Percentiles rank a stretch among this genome's conserved stretches.
Conservation (phyloP, 306 rosid genomes). For the Albizia julibrissin region DNA sequence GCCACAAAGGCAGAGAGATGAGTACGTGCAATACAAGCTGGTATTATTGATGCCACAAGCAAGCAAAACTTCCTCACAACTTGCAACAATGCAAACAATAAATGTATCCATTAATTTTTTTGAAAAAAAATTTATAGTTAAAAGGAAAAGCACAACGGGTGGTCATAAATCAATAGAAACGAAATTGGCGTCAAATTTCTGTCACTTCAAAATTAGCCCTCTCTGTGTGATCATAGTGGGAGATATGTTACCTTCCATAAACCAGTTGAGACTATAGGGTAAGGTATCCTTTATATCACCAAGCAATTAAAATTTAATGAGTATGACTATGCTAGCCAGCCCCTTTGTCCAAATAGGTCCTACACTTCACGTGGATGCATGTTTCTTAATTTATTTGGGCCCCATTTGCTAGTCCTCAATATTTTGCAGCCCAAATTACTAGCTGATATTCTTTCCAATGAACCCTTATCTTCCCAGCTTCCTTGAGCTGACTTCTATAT, state of each 20-base stretch:
- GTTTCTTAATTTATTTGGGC: constrained; percentile 25
- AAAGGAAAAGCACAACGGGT: background rate
- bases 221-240: background rate
- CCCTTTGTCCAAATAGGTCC: constrained; percentile 36
- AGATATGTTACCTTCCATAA: constrained; percentile 7
- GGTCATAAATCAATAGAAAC: background rate
- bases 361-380: constrained; percentile 46
- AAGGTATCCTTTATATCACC: constrained; percentile 11
- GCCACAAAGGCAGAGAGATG: constrained; percentile 1
- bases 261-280: constrained; percentile 16
- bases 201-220: background rate
- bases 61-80: background rate
- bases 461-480: background rate
- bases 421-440: constrained; percentile 28
- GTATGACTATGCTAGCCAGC: constrained; percentile 33
- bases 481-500: constrained; percentile 42
- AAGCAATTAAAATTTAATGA: constrained; percentile 41
- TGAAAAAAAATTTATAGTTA: too few relatives aligned
- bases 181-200: background rate
- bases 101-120: background rate
- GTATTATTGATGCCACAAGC: background rate
- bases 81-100: background rate
- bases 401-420: constrained; percentile 7
- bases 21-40: background rate
- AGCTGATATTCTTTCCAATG: background rate